Conservation (phyloP, 2,329 filamentous ascomycete genomes). For the Ascochyta koolunga region DNA sequence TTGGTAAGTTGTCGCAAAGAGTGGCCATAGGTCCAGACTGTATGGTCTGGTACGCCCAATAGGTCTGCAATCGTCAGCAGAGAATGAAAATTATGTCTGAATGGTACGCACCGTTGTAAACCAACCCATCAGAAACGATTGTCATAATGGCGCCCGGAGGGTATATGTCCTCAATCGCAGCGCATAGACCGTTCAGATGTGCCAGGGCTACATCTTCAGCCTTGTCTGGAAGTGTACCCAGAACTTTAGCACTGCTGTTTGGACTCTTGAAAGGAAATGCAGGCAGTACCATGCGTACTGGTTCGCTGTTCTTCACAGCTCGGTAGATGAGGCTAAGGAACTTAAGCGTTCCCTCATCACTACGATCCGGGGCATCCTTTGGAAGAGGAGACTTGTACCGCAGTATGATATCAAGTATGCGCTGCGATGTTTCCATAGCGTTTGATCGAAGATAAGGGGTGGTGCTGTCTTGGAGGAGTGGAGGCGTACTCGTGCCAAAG, state of each 20-base stretch:
- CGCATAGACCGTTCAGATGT: conserved; percentile 50
- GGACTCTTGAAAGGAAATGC: conserved; percentile 69
- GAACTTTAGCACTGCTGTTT: conserved; percentile 61
- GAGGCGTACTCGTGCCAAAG: conserved; percentile 1
- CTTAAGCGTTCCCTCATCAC: conserved; percentile 21
- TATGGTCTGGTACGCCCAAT: conserved; percentile 50
- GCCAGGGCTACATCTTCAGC: conserved; percentile 52
- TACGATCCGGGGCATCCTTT: conserved; percentile 11
- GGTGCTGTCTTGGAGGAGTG: background rate
- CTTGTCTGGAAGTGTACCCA: conserved; percentile 55
- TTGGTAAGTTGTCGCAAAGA: conserved; percentile 17
- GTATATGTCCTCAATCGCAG: conserved; percentile 49
- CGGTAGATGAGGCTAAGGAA: conserved; percentile 21
- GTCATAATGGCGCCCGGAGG: conserved; percentile 46
- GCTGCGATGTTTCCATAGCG: conserved; percentile 7
- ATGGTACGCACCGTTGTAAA: conserved; percentile 42
- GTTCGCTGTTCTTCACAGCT: conserved; percentile 16
- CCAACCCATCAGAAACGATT: conserved; percentile 52
- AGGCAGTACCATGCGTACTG: conserved; percentile 50
- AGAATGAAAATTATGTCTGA: no score
- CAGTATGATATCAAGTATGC: conserved; percentile 18
- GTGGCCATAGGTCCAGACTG: conserved; percentile 48
- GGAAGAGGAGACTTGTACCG: conserved; percentile 20
- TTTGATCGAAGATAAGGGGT: background rate
- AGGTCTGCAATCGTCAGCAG: conserved; percentile 36